A percentile compares a stretch with the other conserved stretches of the same genome.
These are phyloP conservation scores for Annona squamosa DNA, from an alignment of 164 flowering plant species.

Conservation along the genomic window DNA sequence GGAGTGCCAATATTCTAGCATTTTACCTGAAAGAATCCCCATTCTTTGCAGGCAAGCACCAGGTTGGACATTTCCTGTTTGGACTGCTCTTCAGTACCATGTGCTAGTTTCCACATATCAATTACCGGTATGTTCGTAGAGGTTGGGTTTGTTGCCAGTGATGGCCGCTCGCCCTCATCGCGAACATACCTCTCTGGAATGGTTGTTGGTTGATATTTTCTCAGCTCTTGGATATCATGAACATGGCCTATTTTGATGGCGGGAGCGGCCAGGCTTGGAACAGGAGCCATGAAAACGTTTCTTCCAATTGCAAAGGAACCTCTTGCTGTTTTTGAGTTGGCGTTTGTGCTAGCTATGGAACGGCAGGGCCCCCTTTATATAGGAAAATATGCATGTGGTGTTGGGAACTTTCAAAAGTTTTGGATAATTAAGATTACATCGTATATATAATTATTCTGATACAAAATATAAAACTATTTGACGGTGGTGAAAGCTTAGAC, in stretches of 20 bases:
- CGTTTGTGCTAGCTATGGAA: not conserved
- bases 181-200: conserved; percentile 70
- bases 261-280: conserved; percentile 18
- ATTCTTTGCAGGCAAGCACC: conserved; percentile 53
- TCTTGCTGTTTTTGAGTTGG: not conserved
- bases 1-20: not conserved
- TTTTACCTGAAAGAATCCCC: conserved; percentile 94
- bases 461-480: too few relatives aligned
- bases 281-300: conserved; percentile 54
- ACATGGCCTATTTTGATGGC: conserved; percentile 60
- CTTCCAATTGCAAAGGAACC: not conserved
- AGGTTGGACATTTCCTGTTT: conserved; percentile 38
- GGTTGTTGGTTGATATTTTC: conserved; percentile 27
- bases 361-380: not conserved
- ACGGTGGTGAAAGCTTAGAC: too few relatives aligned
- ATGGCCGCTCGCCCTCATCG: conserved; percentile 52
- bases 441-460: too few relatives aligned
- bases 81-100: conserved; percentile 29
- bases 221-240: conserved; percentile 78
- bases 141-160: conserved; percentile 1
- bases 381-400: not conserved
- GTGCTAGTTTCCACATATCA: conserved; percentile 48
- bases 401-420: too few relatives aligned
- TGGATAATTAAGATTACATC: too few relatives aligned
- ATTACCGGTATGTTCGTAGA: conserved; percentile 48